These are phyloP conservation scores for Pythium vanterpoolii DNA, from an alignment of 352 stramenopile genomes.

Conservation along the genomic window DNA sequence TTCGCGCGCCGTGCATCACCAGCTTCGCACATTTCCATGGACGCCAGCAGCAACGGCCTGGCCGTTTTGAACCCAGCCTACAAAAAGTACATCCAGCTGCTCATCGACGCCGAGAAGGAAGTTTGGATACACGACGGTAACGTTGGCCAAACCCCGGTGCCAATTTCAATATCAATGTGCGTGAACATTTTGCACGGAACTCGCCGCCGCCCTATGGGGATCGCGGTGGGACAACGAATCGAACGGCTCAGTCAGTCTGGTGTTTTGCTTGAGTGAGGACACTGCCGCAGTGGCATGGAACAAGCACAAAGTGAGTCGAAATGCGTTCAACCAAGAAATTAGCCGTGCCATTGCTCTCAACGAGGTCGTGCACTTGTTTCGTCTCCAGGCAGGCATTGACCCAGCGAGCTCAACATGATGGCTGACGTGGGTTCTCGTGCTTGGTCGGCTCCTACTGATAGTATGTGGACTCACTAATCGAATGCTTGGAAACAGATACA, in stretches of 20 bases:
- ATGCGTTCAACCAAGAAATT: constrained; percentile 30
- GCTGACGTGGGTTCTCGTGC: constrained; percentile 25
- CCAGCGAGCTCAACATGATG: constrained; percentile 23
- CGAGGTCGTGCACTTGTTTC: constrained; percentile 19
- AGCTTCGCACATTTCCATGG: constrained; percentile 18
- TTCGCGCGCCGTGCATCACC: no score
- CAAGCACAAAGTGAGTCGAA: constrained; percentile 5
- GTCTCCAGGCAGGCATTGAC: constrained; percentile 13
- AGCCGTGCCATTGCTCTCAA: constrained; percentile 26
- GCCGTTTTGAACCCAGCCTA: constrained; percentile 4
- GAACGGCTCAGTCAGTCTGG: constrained; percentile 7
- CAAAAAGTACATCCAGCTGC: constrained; percentile 2
- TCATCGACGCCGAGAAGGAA: neutral
- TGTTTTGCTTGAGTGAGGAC: constrained; percentile 35
- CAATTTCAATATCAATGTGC: constrained; percentile 33
- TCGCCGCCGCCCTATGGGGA: constrained; percentile 24
- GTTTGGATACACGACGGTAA: neutral
- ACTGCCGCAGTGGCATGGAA: constrained; percentile 16
- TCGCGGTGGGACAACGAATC: constrained; percentile 1
- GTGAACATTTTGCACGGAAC: constrained; percentile 27
- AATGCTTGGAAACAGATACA: neutral
- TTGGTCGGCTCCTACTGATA: constrained; percentile 7
- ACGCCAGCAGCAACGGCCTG: constrained; percentile 1
- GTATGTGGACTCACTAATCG: neutral
- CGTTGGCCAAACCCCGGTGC: neutral